These are phyloP conservation scores for Solanum okadae DNA, from an alignment of 257 asterid genomes.

Conservation along the genomic window DNA sequence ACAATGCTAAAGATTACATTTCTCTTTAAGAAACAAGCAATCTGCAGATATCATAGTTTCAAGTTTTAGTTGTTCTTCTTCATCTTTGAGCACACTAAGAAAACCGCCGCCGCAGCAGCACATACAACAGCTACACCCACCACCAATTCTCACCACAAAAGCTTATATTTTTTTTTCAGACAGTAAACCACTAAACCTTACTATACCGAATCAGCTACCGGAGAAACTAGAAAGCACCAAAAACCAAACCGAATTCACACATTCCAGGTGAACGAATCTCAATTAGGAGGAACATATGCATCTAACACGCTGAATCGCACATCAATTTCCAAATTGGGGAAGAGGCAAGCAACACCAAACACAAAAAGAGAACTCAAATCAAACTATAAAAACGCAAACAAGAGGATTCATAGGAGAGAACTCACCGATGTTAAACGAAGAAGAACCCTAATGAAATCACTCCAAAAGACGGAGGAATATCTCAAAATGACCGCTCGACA, in stretches of 20 bases:
- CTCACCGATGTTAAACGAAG: neutral
- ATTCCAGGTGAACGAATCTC: neutral
- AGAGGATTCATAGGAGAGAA: neutral
- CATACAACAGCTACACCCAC: neutral
- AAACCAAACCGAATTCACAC: neutral
- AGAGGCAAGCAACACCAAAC: neutral
- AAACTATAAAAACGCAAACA: neutral
- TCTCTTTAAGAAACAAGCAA: neutral
- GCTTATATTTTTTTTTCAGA: neutral
- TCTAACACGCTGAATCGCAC: neutral
- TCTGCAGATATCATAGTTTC: neutral
- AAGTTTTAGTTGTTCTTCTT: neutral
- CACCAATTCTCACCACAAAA: neutral
- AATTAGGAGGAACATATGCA: neutral
- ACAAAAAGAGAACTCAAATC: neutral
- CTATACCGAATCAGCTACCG: neutral
- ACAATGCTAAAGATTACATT: neutral
- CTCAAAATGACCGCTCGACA: neutral
- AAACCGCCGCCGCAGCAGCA: neutral
- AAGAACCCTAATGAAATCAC: neutral
- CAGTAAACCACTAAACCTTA: neutral
- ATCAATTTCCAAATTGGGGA: neutral
- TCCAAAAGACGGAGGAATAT: neutral
- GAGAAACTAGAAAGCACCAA: neutral
- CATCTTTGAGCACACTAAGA: neutral